These are phyloP conservation scores for Spathaspora girioi DNA, from an alignment of 805 yeast genomes.

Conservation along the genomic window DNA sequence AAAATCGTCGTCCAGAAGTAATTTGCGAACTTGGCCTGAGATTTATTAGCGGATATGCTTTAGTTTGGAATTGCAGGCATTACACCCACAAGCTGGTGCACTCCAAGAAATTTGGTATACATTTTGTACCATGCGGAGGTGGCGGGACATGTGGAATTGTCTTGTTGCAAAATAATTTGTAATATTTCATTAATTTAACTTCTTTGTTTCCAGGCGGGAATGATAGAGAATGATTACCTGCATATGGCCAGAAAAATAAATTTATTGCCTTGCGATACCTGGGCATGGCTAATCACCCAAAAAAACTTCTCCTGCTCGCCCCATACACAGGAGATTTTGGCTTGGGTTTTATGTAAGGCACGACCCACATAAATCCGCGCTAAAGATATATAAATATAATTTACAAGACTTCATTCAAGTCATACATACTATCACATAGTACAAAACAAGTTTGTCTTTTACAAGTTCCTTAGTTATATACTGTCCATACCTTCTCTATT, in stretches of 20 bases:
- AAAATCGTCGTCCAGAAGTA: too few species aligned
- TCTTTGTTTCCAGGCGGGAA: neutral
- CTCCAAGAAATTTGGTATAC: too few species aligned
- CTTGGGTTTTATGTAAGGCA: neutral
- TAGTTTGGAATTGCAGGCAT: too few species aligned
- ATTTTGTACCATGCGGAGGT: too few species aligned
- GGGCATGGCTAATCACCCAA: neutral
- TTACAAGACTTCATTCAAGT: neutral
- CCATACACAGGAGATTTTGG: neutral
- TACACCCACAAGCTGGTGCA: too few species aligned
- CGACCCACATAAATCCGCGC: neutral
- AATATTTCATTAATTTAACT: neutral
- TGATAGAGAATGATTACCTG: neutral
- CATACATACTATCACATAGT: too few species aligned
- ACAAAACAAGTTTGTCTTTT: neutral
- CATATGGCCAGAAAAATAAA: neutral
- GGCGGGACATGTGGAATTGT: too few species aligned
- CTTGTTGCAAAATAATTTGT: neutral
- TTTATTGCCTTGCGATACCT: neutral
- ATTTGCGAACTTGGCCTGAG: neutral
- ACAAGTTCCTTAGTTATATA: neutral
- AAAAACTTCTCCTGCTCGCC: neutral
- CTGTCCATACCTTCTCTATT: neutral
- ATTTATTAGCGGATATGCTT: neutral
- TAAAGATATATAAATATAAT: neutral